Percentiles rank a stretch among this genome's conserved stretches.
These are phyloP conservation scores for Hypericum androsaemum DNA, from an alignment of 345 rosid species.

Conservation along the genomic window DNA sequence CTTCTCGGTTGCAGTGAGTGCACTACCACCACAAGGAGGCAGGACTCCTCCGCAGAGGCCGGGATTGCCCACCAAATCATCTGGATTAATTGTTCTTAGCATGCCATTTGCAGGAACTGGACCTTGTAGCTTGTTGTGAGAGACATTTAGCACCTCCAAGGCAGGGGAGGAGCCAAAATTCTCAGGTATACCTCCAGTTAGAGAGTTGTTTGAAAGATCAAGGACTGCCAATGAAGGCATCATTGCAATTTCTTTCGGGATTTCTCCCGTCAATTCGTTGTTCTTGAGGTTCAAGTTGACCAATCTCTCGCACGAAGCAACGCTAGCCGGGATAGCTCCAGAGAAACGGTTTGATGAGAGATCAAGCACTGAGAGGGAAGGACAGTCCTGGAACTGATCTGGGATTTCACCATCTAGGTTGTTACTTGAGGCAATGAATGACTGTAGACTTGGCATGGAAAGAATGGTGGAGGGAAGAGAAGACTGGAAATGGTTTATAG, in stretches of 20 bases:
- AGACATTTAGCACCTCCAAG: slow-evolving; percentile 66
- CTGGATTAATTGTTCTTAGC: slow-evolving; percentile 66
- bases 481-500: slow-evolving; percentile 50
- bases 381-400: slow-evolving; percentile 83
- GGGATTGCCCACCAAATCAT: slow-evolving; percentile 54
- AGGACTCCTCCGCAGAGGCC: slow-evolving; percentile 80
- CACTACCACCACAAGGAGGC: slow-evolving; percentile 53
- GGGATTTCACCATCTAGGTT: slow-evolving; percentile 70
- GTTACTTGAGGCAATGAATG: slow-evolving; percentile 53
- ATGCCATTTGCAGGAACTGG: slow-evolving; percentile 71
- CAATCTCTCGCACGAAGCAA: slow-evolving; percentile 73
- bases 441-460: slow-evolving; percentile 63
- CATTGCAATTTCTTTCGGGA: slow-evolving; percentile 54
- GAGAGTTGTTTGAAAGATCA: slow-evolving; percentile 78
- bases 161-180: slow-evolving; percentile 75
- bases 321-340: slow-evolving; percentile 71
- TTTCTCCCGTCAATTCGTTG: slow-evolving; percentile 57
- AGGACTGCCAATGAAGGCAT: slow-evolving; percentile 80
- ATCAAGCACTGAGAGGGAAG: slow-evolving; percentile 71
- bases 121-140: slow-evolving; percentile 73
- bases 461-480: slow-evolving; percentile 71
- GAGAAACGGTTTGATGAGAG: slow-evolving; percentile 63
- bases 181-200: slow-evolving; percentile 65
- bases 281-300: slow-evolving; percentile 57
- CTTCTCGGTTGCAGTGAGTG: slow-evolving; percentile 22